A percentile compares a stretch with the other conserved stretches of the same genome.
Conservation (phyloP, 202 grass and related monocot genomes). For the Panicum hallii region DNA sequence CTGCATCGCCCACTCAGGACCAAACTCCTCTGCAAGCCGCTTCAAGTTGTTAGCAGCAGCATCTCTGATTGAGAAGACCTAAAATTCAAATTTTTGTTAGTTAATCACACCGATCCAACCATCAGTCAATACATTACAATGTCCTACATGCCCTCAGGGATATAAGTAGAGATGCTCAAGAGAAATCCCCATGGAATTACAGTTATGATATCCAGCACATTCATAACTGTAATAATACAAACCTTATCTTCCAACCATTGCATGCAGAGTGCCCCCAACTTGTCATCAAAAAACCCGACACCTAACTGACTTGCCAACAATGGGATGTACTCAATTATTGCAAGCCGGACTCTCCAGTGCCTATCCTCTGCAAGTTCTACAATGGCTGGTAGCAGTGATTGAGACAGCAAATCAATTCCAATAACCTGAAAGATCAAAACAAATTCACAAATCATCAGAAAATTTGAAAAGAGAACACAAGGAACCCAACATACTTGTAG, state of each 20-base stretch:
- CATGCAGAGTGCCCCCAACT: conserved; percentile 84
- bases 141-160: not conserved
- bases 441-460: not conserved
- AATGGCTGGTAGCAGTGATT: conserved; percentile 79
- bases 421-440: conserved; percentile 60
- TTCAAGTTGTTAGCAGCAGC: conserved; percentile 87
- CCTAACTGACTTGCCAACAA: conserved; percentile 82
- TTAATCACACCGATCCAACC: not conserved
- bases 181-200: too few species aligned
- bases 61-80: conserved; percentile 89
- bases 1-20: conserved; percentile 87
- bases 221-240: not conserved
- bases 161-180: not conserved
- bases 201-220: too few species aligned
- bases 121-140: not conserved
- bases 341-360: conserved; percentile 85
- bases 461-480: not conserved
- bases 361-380: conserved; percentile 85
- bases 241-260: conserved; percentile 95
- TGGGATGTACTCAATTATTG: conserved; percentile 91
- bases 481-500: not conserved
- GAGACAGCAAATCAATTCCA: conserved; percentile 75
- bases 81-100: conserved; percentile 2
- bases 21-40: conserved; percentile 76
- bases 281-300: conserved; percentile 89